These are phyloP conservation scores for Collybia sordida DNA, from an alignment of 768 basidiomycete genomes.

Conservation along the genomic window DNA sequence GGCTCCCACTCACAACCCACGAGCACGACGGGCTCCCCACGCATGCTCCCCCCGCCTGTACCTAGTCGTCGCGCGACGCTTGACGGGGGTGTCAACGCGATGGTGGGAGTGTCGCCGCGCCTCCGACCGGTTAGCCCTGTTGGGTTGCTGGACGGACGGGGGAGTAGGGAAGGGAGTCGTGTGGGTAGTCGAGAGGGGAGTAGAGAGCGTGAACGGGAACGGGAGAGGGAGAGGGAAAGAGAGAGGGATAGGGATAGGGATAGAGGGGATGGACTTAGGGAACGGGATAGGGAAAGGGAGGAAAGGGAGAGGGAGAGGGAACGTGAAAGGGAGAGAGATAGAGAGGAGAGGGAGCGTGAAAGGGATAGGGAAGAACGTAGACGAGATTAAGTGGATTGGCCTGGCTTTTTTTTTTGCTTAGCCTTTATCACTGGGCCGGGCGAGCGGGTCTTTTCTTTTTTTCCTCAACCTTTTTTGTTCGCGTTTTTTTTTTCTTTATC, in stretches of 20 bases:
- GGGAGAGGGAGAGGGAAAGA: not conserved
- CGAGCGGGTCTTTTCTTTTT: not conserved
- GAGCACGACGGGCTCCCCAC: too few species aligned
- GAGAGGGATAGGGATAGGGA: not conserved
- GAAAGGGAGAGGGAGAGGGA: not conserved
- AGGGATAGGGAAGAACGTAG: not conserved
- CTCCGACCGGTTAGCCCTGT: too few species aligned
- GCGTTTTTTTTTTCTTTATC: not conserved
- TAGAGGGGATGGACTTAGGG: too few species aligned
- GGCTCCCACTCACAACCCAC: too few species aligned
- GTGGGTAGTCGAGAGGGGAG: too few species aligned
- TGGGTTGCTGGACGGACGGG: too few species aligned
- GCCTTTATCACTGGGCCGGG: not conserved
- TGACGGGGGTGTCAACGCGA: too few species aligned
- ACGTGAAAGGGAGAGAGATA: not conserved
- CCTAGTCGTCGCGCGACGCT: too few species aligned
- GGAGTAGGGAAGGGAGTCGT: not conserved
- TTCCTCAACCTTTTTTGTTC: not conserved
- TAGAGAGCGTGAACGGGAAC: too few species aligned
- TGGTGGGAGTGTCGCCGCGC: too few species aligned
- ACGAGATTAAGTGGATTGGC: not conserved
- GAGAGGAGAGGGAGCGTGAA: not conserved
- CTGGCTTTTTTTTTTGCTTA: not conserved
- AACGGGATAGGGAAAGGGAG: not conserved
- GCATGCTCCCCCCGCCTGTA: too few species aligned